Base-by-base conservation (phyloP, 2,329 filamentous ascomycete genomes). In the Harringtonia lauricola region DNA sequence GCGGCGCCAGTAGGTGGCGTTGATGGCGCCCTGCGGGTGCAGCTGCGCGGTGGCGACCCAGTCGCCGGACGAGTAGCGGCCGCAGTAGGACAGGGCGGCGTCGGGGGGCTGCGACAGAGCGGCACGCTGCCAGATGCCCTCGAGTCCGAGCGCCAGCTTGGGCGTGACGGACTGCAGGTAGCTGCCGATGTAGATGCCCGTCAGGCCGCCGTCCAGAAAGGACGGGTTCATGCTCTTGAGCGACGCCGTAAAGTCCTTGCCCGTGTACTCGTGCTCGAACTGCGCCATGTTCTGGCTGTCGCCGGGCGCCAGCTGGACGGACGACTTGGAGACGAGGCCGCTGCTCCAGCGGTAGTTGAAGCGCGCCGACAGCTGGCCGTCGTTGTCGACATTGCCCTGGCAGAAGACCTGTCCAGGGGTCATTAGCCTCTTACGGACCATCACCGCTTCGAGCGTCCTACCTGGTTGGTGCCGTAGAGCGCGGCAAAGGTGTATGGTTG, bases 191-290 rank as follows among this genome's bases (percentile, higher is more conserved):
- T 87, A 87, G 65, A 96, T 95, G 56, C 92, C 92, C 22, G 90
- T 98, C 41, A 95, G 66, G 44, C 88, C 87, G 47, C 92, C 90
- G 61, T 96, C 89, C 42, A 98, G 76, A 53, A 83, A 71, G 7
- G 88, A 95, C n/a, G 92, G 92, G 71, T 96, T 96, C 60, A 96
- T 77, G 58, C 87, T 81, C 72, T 96, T 98, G 55, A 98, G 59
- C 35, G 86, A 90, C 21, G 88, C 87, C 36, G 85, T 90, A 67
- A 98, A 98, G 66, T 98, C 92, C 57, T 78, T 71, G 59, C 92
- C 92, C 19, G 79, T 85, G 68, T 95, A 96, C 68, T 98, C 92
- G 63, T 94, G 87, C 64, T 98, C 92, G 61, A 95, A 75, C 59
- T 94, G 88, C 49, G 92, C 73, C 77, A 96, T 89, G 57, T 89